Evolutionary conservation across 176 grass and related monocot genomes (phyloP), one percentile per base, ranked within the genome.

Genomic region (Carex parvula): DNA sequence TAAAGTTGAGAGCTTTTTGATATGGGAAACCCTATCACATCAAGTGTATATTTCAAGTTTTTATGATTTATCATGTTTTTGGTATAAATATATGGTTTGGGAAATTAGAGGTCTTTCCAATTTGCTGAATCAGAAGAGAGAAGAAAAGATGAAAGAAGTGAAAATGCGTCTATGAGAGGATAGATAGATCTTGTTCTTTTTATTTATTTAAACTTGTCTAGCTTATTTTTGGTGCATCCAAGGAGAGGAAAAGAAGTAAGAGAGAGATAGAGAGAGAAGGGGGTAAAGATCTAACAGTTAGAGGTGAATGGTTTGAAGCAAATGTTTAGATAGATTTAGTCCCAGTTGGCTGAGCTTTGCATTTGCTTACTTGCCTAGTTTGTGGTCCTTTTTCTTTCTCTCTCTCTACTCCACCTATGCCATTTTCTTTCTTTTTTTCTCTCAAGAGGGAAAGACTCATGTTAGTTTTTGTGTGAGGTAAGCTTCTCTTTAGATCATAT

Each of bases 341-440:
- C 69, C 81, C 60, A 64, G 60, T 66, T 66, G 81, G 81, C 81
- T 83, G 81, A 83, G 81, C 81, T 83, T 78, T 69, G 60, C 81
- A 83, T 83, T 65, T 62, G 79, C 79, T 81, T 63, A 44, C 57
- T 81, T 81, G 55, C 79, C 79, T 81, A 64, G 33, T 83, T 83
- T 69, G 81, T 83, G 81, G 81, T 83, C 81, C 81, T 83, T 69
- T 82, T 18, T 83, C 15, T 16, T 14, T 83, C 81, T 83, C 41
- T 52, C 42, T 82, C n/a, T 83, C 14, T 83, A 54, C 4, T 62
- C 13, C 80, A 22, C 60, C 21, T 52, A 83, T 83, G 22, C 81
- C 81, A 83, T 83, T 83, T 83, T 83, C 81, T 69, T 83, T 83
- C 81, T 83, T 83, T 83, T 83, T 83, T 50, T 83, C 81, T 66